phyloP scores from a whole-genome alignment of 768 basidiomycete species.

The Mycena vulgaris region DNA sequence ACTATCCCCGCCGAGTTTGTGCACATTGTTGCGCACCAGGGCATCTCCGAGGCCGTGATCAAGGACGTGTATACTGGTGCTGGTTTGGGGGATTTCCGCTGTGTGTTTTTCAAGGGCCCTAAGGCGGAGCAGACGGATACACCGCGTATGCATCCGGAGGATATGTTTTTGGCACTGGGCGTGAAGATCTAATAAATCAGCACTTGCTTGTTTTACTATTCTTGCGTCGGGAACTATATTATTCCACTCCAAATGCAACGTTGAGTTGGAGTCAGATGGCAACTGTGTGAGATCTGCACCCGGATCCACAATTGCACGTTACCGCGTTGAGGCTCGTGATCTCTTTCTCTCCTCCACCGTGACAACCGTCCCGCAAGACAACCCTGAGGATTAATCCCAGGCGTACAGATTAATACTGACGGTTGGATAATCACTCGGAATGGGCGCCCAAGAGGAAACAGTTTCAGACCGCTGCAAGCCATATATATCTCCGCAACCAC shows the following conservation, averaged over 20 bases:
- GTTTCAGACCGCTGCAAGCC: constrained; percentile 34
- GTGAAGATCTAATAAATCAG: constrained; percentile 19
- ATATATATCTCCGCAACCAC: not conserved
- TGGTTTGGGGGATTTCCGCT: constrained; percentile 41
- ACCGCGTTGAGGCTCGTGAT: too few species aligned
- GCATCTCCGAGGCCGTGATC: constrained; percentile 45
- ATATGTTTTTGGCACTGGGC: constrained; percentile 29
- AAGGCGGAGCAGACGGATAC: too few species aligned
- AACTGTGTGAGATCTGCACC: too few species aligned
- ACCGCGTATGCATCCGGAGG: constrained; percentile 29
- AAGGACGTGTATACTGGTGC: constrained; percentile 44
- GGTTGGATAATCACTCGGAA: not conserved
- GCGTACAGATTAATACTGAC: too few species aligned
- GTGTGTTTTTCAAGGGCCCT: constrained; percentile 27
- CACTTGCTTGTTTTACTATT: too few species aligned
- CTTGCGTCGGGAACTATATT: too few species aligned
- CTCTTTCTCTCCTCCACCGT: too few species aligned
- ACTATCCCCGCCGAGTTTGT: constrained; percentile 44
- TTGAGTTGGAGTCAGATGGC: too few species aligned
- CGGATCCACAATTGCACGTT: too few species aligned
- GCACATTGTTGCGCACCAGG: constrained; percentile 46
- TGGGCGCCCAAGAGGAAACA: constrained; percentile 2
- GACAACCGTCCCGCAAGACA: too few species aligned
- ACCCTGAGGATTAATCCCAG: too few species aligned
- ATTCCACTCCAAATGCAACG: too few species aligned